Evolutionary conservation across 2,329 filamentous ascomycete genomes (phyloP).

Genomic region (Colletotrichum filicis): DNA sequence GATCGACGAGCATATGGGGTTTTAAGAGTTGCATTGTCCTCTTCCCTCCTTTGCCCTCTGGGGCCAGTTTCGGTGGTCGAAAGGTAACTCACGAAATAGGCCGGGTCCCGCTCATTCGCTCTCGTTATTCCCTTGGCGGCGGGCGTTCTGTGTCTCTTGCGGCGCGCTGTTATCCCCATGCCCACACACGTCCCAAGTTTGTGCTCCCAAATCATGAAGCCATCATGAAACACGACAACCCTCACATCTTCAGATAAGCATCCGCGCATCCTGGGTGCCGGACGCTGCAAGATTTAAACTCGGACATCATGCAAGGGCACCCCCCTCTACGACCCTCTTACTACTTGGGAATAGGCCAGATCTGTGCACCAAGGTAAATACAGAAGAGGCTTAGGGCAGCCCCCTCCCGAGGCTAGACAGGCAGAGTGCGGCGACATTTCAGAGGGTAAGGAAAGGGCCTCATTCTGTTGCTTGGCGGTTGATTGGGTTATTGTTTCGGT

Average conservation of each 20-base stretch:
- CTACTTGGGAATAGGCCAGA: neutral
- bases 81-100: neutral
- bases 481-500: conserved; percentile 30
- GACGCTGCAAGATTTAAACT: conserved; percentile 28
- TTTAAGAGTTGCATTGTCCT: conserved; percentile 27
- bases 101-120: conserved; percentile 4
- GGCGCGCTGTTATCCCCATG: neutral
- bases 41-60: neutral
- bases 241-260: conserved; percentile 33
- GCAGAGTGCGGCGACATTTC: neutral
- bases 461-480: neutral
- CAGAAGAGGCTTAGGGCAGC: neutral
- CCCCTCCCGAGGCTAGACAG: neutral
- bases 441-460: neutral
- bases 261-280: conserved; percentile 25
- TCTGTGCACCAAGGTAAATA: neutral
- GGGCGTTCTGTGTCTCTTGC: neutral
- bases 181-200: conserved; percentile 4
- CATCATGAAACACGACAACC: conserved; percentile 36
- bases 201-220: conserved; percentile 35
- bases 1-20: conserved; percentile 18
- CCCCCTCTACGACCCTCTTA: neutral
- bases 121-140: conserved; percentile 14
- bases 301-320: conserved; percentile 10
- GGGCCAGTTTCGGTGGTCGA: too few species aligned